Evolutionary conservation across 2,329 filamentous ascomycete species (phyloP).

Genomic region (Fusarium temperatum): DNA sequence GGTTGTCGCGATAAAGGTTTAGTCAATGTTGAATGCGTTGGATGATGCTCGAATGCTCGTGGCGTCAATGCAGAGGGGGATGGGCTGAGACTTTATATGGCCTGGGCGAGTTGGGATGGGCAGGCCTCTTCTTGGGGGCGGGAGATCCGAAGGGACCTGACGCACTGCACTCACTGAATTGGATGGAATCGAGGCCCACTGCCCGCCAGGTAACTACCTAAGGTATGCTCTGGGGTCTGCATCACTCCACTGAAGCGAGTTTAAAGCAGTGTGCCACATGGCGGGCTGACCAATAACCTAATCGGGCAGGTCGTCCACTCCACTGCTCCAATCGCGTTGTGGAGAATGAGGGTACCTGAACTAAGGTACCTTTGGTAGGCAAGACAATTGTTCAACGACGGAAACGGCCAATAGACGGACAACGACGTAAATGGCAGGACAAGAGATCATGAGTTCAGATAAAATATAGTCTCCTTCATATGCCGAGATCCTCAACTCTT

Average conservation of each 20-base stretch:
- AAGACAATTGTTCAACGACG: slow-evolving; percentile 13
- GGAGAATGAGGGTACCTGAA: slow-evolving; percentile 16
- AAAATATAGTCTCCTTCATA: neutral
- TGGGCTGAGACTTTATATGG: slow-evolving; percentile 27
- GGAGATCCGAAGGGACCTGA: slow-evolving; percentile 16
- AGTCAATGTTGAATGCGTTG: neutral
- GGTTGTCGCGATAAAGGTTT: slow-evolving; percentile 2
- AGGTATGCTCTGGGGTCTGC: neutral
- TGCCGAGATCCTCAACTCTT: neutral
- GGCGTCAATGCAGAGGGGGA: slow-evolving; percentile 19
- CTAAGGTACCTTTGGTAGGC: neutral
- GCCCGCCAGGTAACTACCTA: neutral
- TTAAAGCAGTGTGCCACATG: slow-evolving; percentile 23
- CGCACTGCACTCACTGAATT: slow-evolving; percentile 5
- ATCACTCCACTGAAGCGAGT: slow-evolving; percentile 28
- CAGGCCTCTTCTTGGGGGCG: slow-evolving; percentile 4
- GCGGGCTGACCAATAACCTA: slow-evolving; percentile 2
- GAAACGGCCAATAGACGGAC: neutral
- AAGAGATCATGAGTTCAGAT: neutral
- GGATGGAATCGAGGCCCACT: slow-evolving; percentile 1
- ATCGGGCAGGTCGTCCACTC: slow-evolving; percentile 25
- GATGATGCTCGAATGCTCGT: slow-evolving; percentile 8
- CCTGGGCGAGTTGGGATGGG: neutral
- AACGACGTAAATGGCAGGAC: slow-evolving; percentile 18
- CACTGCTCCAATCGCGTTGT: slow-evolving; percentile 20